Evolutionary conservation across 2,329 filamentous ascomycete species (phyloP), one percentile per base, ranked within the genome.

Genomic region (Diaporthe ilicicola): DNA sequence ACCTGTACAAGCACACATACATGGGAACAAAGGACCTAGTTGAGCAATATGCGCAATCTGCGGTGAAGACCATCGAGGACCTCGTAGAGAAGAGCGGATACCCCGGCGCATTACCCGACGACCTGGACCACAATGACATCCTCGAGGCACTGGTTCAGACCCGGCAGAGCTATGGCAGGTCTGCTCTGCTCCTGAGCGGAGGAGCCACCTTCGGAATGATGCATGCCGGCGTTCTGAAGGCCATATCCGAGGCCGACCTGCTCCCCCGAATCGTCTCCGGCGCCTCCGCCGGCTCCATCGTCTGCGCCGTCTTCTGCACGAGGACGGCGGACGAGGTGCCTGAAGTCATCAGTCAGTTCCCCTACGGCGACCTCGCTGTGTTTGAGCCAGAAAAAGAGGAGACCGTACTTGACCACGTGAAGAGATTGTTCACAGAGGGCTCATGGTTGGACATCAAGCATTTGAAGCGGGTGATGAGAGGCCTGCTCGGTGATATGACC

Each of bases 131-230:
- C 53, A 88, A 83, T 29, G 86, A 87, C 61, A 77, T 90, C 5
- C 84, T 94, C 7, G 92, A 95, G 68, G 89, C 90, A 70, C 85
- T 96, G 74, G 81, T 95, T 55, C 88, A 89, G 69, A 89, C 93
- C 1, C 89, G 93, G 48, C 93, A 95, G 77, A 92, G 93, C 44
- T 97, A 94, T 77, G 94, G 94, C n/a, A 88, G 94, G 73, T 96
- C 92, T 73, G 94, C 94, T 0, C 83, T 97, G 64, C 84, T 97
- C 12, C 84, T 97, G 12, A 97, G 94, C 5, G 94, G 94, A 9
- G 94, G 94, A 2, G 94, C 92, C 1, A 96, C 94, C 0, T 94
- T 97, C 81, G 94, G 94, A 50, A 97, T 97, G 93, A 93, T 93
- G 72, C 94, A 97, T 79, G 92, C 97, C 68, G 94, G 94, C 1